Evolutionary conservation across 2,329 filamentous ascomycete species (phyloP), one percentile per base, ranked within the genome.

Genomic region (Colletotrichum sansevieriae): DNA sequence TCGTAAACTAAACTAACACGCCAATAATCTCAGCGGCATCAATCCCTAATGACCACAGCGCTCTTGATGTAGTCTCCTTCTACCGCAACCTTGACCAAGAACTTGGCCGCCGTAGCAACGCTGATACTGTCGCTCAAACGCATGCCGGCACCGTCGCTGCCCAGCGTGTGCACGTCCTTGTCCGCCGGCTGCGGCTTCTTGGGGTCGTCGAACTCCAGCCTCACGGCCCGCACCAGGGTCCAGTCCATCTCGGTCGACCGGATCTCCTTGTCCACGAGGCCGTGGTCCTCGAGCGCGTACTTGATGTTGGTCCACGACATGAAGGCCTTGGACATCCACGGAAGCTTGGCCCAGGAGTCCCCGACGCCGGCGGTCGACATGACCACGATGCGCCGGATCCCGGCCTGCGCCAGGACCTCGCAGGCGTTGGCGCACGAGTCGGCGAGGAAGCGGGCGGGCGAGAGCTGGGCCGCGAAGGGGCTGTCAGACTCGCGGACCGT

Each of bases 341-440:
- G 77, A 15, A 81, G 64, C 2, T 75, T 76, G 1, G 9, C 64
- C 79, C 78, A 80, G 22, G 78, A 81, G 61, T 81, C 77, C 5
- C 79, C 80, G 18, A 75, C 79, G 33, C 80, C 80, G 2, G 76
- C 77, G 3, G 79, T 81, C 4, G 80, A 81, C 78, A 81, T 78
- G 12, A 82, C 71, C 1, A 81, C 76, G 8, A 81, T 70, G 54
- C 78, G 78, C 67, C 56, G 57, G 68, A 78, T 72, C 51, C 76
- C 76, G 18, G 74, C 74, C 2, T 79, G 44, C 44, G 74, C 63
- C 25, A 82, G 65, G 33, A 78, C 77, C 37, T 76, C 75, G 60
- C 78, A 79, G 4, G 67, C 59, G 60, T 77, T 80, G 71, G 76
- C 76, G 59, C 75, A 78, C 0, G 79, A 81, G 72, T 82, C 78